These are phyloP conservation scores for Biscogniauxia sp. DNA, from an alignment of 2,329 filamentous ascomycete genomes.

Conservation along the genomic window DNA sequence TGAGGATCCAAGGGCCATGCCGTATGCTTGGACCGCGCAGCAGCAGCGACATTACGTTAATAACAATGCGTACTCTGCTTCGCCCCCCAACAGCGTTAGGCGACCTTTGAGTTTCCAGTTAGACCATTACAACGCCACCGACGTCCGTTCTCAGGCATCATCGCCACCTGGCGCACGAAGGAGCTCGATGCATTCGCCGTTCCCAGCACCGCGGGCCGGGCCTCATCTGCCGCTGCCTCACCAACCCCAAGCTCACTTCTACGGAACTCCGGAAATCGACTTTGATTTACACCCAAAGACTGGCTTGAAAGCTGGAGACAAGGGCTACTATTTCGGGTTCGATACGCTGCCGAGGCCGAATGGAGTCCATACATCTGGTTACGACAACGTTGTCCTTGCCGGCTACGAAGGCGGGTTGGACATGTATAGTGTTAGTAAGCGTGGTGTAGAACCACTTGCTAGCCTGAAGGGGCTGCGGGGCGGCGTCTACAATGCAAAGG, in stretches of 20 bases:
- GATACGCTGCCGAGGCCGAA: conserved; percentile 61
- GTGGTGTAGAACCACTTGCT: conserved; percentile 67
- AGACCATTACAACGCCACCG: conserved; percentile 38
- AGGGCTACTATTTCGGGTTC: conserved; percentile 78
- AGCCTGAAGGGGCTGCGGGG: conserved; percentile 76
- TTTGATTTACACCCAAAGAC: conserved; percentile 49
- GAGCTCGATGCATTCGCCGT: conserved; percentile 53
- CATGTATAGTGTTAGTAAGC: conserved; percentile 69
- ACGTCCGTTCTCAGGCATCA: conserved; percentile 38
- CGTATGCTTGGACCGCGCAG: conserved; percentile 38
- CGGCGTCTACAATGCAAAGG: conserved; percentile 76
- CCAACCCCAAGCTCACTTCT: conserved; percentile 66
- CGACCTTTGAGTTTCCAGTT: conserved; percentile 42
- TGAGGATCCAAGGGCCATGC: conserved; percentile 29
- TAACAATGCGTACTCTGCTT: conserved; percentile 30
- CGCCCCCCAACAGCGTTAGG: conserved; percentile 30
- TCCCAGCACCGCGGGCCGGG: conserved; percentile 37
- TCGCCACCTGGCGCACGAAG: conserved; percentile 37
- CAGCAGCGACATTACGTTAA: conserved; percentile 30
- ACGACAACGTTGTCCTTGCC: conserved; percentile 68
- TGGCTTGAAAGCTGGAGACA: conserved; percentile 61
- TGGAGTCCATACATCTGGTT: conserved; percentile 36
- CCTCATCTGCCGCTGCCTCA: conserved; percentile 58
- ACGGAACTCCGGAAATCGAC: conserved; percentile 70
- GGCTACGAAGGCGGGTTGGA: conserved; percentile 80